These are phyloP conservation scores for Phoma sp. DNA, from an alignment of 2,329 filamentous ascomycete species.

Conservation along the genomic window DNA sequence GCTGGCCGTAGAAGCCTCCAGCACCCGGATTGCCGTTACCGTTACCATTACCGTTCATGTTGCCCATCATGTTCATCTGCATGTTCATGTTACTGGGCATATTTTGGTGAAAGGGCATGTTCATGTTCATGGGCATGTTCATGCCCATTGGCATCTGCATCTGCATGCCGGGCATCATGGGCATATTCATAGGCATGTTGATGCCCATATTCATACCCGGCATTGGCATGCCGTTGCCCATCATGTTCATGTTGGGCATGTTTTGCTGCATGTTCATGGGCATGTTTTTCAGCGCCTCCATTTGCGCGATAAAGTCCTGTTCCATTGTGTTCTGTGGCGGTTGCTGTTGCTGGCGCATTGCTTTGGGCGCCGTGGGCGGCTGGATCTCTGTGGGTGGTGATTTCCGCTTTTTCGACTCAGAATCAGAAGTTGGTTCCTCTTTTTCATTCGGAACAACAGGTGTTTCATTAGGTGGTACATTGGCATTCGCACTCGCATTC, in stretches of 20 bases:
- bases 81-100: conserved; percentile 35
- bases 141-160: conserved; percentile 53
- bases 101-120: conserved; percentile 1
- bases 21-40: no score
- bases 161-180: conserved; percentile 43
- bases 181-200: conserved; percentile 18
- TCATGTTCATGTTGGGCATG: conserved; percentile 40
- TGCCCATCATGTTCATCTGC: conserved; percentile 15
- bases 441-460: conserved; percentile 25
- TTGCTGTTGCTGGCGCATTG: conserved; percentile 51
- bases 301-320: conserved; percentile 53
- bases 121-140: conserved; percentile 41
- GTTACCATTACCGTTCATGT: not conserved
- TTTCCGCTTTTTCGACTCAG: conserved; percentile 75
- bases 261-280: conserved; percentile 51
- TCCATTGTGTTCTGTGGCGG: conserved; percentile 38
- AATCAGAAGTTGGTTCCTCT: conserved; percentile 43
- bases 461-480: conserved; percentile 24
- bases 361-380: conserved; percentile 54
- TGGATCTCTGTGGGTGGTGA: conserved; percentile 71
- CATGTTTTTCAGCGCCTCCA: conserved; percentile 52
- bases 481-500: conserved; percentile 16
- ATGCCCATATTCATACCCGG: conserved; percentile 29
- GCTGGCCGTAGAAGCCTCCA: not conserved
- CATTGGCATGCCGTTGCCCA: conserved; percentile 31